Percentiles rank a stretch among this genome's conserved stretches.
phyloP scores from a whole-genome alignment of 2,329 filamentous ascomycete species.

The Fusarium solani-melongenae region DNA sequence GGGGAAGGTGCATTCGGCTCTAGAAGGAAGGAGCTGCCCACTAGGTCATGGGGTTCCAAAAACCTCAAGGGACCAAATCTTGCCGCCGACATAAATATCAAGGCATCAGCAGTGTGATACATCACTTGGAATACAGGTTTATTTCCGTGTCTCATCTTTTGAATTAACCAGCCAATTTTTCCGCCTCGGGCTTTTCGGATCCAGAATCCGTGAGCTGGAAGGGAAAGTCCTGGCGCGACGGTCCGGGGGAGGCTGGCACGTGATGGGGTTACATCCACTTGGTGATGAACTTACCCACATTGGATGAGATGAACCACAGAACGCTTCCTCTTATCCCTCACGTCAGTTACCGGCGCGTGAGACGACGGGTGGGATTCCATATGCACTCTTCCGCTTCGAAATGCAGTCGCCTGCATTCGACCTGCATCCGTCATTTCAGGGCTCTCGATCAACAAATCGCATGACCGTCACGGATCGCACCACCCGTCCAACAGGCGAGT shows the following conservation, averaged over 20 bases:
- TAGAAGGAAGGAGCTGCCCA: background rate
- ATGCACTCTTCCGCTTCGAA: background rate
- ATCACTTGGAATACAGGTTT: background rate
- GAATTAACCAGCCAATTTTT: background rate
- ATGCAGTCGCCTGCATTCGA: background rate
- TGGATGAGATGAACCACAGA: background rate
- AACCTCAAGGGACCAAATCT: background rate
- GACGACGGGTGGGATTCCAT: background rate
- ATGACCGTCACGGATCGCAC: constrained; percentile 6
- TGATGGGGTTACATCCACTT: constrained; percentile 5
- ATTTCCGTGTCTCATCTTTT: background rate
- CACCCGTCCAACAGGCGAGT: constrained; percentile 6
- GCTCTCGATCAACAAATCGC: background rate
- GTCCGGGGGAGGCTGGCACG: constrained; percentile 5
- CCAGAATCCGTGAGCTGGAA: background rate
- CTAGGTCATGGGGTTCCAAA: constrained; percentile 9
- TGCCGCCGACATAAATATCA: background rate
- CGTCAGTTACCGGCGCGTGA: background rate
- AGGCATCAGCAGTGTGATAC: background rate
- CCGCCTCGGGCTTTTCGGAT: background rate
- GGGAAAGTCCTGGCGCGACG: background rate
- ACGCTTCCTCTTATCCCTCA: background rate
- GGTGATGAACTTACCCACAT: background rate
- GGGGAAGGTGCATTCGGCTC: constrained; percentile 28
- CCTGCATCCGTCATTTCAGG: constrained; percentile 1